phyloP scores from a whole-genome alignment of 2,329 filamentous ascomycete species.

The Alternaria tenuissima region DNA sequence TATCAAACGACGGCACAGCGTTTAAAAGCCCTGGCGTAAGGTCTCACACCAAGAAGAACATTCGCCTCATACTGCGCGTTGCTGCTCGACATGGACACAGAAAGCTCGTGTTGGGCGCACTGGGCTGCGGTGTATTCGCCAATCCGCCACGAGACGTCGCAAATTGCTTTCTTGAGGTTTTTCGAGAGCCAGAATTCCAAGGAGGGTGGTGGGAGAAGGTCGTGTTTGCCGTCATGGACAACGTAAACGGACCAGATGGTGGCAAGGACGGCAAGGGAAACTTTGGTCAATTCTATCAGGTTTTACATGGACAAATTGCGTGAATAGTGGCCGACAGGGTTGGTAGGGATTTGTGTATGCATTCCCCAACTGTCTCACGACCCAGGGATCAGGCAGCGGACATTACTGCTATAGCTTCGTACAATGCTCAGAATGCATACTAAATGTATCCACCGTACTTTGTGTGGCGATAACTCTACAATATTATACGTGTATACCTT shows the following conservation, averaged over 20 bases:
- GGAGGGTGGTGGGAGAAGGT: constrained; percentile 72
- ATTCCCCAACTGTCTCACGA: not conserved
- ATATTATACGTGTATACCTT: not conserved
- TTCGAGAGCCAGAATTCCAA: constrained; percentile 67
- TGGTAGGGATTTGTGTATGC: not conserved
- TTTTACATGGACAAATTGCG: constrained; percentile 36
- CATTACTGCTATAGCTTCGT: not conserved
- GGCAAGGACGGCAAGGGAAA: constrained; percentile 56
- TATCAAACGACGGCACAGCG: constrained; percentile 22
- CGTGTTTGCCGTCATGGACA: constrained; percentile 68
- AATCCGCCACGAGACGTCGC: constrained; percentile 72
- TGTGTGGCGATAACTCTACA: not conserved
- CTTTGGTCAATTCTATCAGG: constrained; percentile 57
- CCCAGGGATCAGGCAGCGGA: not conserved
- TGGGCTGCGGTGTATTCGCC: constrained; percentile 73
- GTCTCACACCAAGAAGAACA: constrained; percentile 68
- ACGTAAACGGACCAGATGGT: constrained; percentile 32
- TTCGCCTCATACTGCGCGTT: constrained; percentile 67
- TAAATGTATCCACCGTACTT: not conserved
- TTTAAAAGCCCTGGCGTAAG: constrained; percentile 52
- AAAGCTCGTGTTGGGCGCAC: constrained; percentile 70
- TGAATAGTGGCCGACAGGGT: not conserved
- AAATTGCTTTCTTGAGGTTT: constrained; percentile 67
- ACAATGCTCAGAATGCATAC: not conserved
- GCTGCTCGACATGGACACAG: constrained; percentile 66